Base-by-base conservation (phyloP, 225 moss, liverwort and hornwort genomes). In the Marchantia paleacea region DNA sequence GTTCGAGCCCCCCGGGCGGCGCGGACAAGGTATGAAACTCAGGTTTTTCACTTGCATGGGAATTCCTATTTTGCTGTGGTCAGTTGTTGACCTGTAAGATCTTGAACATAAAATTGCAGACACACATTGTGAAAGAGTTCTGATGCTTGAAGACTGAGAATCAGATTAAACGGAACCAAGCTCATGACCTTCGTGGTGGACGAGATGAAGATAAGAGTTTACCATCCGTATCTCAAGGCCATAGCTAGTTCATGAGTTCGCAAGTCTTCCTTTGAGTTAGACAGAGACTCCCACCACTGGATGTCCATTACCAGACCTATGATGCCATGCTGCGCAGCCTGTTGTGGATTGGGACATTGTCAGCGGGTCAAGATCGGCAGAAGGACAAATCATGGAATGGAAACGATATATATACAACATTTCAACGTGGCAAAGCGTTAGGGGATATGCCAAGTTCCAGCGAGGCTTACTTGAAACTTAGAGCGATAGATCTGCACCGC, bases 281-380 rank as follows among this genome's bases (percentile, higher is more conserved):
- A 87, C 49, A 90, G 31, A 1, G 92, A 84, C 28, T 86, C 86
- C 77, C 47, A 87, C 92, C 92, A 91, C 73, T 84, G 79, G 0
- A 28, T 77, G 69, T 91, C 90, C 29, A 89, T 0, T 19, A 86
- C 47, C 0, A 90, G 78, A n/a, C 91, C 92, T 65, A 90, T 91
- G 12, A 50, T 67, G 19, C 87, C 67, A 18, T 58, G 60, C 75
- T 68, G 80, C 26, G n/a, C 72, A 20, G 75, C 77, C 90, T 90
- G 85, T 77, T 54, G 69, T 55, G 10, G 9, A 62, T 24, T 52
- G 51, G 24, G 11, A 26, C 54, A 29, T 53, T 26, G 55, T 4
- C 55, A 12, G 16, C 55, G 55, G 55, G 16, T n/a, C n/a, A n/a
- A n/a, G n/a, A 55, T 55, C 8, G 6, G 55, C 55, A 55, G 55